These are phyloP conservation scores for Beauveria rudraprayagi DNA, from an alignment of 2,329 filamentous ascomycete genomes.

Conservation along the genomic window DNA sequence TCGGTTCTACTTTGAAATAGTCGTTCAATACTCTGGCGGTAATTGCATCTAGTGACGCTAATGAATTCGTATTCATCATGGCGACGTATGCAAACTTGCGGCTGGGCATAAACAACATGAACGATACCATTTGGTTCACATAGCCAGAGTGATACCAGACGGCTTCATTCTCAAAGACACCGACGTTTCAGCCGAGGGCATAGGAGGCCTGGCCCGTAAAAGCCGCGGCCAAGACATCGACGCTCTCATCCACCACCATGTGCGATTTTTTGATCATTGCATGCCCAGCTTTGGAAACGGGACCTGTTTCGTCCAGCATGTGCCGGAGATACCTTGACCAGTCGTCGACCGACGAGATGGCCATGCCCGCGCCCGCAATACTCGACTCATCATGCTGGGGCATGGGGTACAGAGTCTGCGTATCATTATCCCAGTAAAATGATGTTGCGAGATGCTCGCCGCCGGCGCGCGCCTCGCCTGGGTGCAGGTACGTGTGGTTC, in stretches of 20 bases:
- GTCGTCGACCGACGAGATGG: conserved; percentile 32
- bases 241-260: conserved; percentile 12
- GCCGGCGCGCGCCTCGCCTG: conserved; percentile 16
- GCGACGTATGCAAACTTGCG: conserved; percentile 19
- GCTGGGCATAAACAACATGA: conserved; percentile 22
- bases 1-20: conserved; percentile 13
- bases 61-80: conserved; percentile 18
- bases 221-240: conserved; percentile 9
- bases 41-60: conserved; percentile 14
- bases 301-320: conserved; percentile 23
- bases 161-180: conserved; percentile 17
- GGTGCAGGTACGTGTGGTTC: conserved; percentile 28
- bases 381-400: conserved; percentile 21
- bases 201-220: conserved; percentile 17
- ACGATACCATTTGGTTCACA: conserved; percentile 18
- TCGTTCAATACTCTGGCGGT: conserved; percentile 19
- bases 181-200: conserved; percentile 18
- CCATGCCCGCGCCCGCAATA: conserved; percentile 34
- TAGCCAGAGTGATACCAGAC: conserved; percentile 19
- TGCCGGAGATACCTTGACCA: conserved; percentile 27
- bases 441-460: conserved; percentile 26
- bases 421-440: conserved; percentile 29
- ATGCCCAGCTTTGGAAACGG: conserved; percentile 20
- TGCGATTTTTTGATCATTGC: conserved; percentile 18
- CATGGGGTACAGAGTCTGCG: conserved; percentile 19